Evolutionary conservation across 2,329 filamentous ascomycete genomes (phyloP).

Genomic region (Fusarium brevicatenulatum): DNA sequence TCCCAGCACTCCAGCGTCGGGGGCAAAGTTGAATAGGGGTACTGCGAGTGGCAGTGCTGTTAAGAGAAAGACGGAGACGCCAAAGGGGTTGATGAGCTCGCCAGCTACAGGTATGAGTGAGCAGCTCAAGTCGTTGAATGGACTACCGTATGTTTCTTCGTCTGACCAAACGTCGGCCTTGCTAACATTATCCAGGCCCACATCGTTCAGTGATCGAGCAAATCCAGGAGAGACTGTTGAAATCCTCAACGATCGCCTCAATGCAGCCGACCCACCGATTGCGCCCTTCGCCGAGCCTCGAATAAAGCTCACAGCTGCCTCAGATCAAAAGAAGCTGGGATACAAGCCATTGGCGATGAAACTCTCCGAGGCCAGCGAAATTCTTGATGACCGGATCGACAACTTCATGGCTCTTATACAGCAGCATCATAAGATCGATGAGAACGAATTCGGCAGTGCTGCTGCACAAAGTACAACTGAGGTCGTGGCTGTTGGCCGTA

Average conservation of each 20-base stretch:
- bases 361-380: constrained; percentile 88
- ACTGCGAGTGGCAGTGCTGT: constrained; percentile 45
- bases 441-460: constrained; percentile 86
- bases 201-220: constrained; percentile 75
- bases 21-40: constrained; percentile 55
- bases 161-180: no score
- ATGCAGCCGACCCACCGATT: constrained; percentile 73
- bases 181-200: constrained; percentile 36
- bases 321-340: constrained; percentile 87
- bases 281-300: constrained; percentile 79
- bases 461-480: constrained; percentile 85
- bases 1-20: constrained; percentile 67
- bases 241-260: constrained; percentile 80
- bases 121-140: constrained; percentile 48
- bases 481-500: constrained; percentile 89
- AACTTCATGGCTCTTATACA: constrained; percentile 82
- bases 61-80: constrained; percentile 48
- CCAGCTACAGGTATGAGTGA: constrained; percentile 48
- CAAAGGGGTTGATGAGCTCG: constrained; percentile 47
- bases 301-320: constrained; percentile 85
- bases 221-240: constrained; percentile 87
- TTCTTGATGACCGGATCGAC: constrained; percentile 94
- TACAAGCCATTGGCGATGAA: constrained; percentile 98
- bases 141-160: constrained; percentile 40
- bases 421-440: constrained; percentile 78